Evolutionary conservation across 805 yeast genomes (phyloP).

Genomic region (Kluyveromyces aestuarii): DNA sequence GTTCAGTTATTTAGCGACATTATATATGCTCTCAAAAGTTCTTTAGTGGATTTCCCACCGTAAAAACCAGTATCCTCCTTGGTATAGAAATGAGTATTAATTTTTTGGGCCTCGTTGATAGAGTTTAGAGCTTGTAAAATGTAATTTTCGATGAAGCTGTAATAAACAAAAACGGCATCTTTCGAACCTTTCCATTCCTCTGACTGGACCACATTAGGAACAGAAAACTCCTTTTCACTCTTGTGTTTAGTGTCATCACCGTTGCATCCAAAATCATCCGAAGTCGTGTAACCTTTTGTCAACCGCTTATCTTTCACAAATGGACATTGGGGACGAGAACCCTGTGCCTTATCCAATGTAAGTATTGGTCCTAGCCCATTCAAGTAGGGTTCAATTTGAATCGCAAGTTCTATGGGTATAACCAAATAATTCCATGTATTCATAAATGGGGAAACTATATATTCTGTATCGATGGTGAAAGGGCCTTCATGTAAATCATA

Average conservation of each 20-base stretch:
- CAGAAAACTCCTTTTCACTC: slow-evolving; percentile 45
- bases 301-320: slow-evolving; percentile 19
- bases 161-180: slow-evolving; percentile 63
- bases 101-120: slow-evolving; percentile 12
- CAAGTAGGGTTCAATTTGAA: slow-evolving; percentile 41
- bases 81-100: slow-evolving; percentile 23
- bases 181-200: slow-evolving; percentile 18
- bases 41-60: slow-evolving; percentile 36
- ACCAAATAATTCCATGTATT: slow-evolving; percentile 67
- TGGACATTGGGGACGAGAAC: slow-evolving; percentile 15
- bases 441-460: slow-evolving; percentile 75
- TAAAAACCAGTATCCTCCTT: slow-evolving; percentile 30
- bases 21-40: slow-evolving; percentile 36
- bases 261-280: slow-evolving; percentile 73
- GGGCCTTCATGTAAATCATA: slow-evolving; percentile 82
- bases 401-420: slow-evolving; percentile 52
- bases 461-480: slow-evolving; percentile 72
- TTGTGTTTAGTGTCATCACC: slow-evolving; percentile 81
- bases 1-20: not conserved
- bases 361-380: slow-evolving; percentile 37
- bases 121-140: slow-evolving; percentile 37
- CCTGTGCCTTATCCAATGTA: not conserved
- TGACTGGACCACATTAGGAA: slow-evolving; percentile 74
- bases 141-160: slow-evolving; percentile 59
- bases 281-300: slow-evolving; percentile 68